Evolutionary conservation across 2,329 filamentous ascomycete genomes (phyloP).

Genomic region (Alternaria hordeiaustralica): DNA sequence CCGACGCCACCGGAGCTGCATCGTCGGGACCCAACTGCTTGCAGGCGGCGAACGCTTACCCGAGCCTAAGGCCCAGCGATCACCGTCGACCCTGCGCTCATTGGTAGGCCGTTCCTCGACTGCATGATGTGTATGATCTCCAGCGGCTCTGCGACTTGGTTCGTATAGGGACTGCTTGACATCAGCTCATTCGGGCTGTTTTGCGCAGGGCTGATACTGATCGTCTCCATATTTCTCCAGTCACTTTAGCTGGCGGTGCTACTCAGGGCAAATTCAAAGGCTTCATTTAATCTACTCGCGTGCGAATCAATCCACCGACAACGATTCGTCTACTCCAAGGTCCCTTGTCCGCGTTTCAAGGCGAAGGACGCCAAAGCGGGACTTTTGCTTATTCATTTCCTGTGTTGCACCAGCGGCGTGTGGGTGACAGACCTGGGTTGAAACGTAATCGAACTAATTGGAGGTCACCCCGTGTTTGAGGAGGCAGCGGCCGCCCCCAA

Average conservation of each 20-base stretch:
- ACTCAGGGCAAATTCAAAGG: background rate
- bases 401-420: slow-evolving; percentile 10
- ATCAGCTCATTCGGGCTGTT: slow-evolving; percentile 22
- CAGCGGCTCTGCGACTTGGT: slow-evolving; percentile 35
- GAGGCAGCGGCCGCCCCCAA: slow-evolving; percentile 23
- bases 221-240: slow-evolving; percentile 1
- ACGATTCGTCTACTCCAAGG: slow-evolving; percentile 1
- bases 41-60: slow-evolving; percentile 10
- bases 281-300: slow-evolving; percentile 17
- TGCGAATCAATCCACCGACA: slow-evolving; percentile 5
- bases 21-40: background rate
- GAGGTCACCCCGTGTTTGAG: slow-evolving; percentile 26
- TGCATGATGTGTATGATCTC: slow-evolving; percentile 16
- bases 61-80: slow-evolving; percentile 1
- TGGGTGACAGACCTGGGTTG: slow-evolving; percentile 21
- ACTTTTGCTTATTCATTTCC: slow-evolving; percentile 16
- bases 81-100: background rate
- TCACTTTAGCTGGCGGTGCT: slow-evolving; percentile 6
- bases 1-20: slow-evolving; percentile 1
- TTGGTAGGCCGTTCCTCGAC: slow-evolving; percentile 3
- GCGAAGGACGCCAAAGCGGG: slow-evolving; percentile 15
- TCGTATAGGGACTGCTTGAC: slow-evolving; percentile 30
- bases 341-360: slow-evolving; percentile 20
- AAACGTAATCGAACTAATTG: slow-evolving; percentile 21
- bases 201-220: slow-evolving; percentile 37